phyloP scores from a whole-genome alignment of 208 protist species.

The Angomonas deanei region DNA sequence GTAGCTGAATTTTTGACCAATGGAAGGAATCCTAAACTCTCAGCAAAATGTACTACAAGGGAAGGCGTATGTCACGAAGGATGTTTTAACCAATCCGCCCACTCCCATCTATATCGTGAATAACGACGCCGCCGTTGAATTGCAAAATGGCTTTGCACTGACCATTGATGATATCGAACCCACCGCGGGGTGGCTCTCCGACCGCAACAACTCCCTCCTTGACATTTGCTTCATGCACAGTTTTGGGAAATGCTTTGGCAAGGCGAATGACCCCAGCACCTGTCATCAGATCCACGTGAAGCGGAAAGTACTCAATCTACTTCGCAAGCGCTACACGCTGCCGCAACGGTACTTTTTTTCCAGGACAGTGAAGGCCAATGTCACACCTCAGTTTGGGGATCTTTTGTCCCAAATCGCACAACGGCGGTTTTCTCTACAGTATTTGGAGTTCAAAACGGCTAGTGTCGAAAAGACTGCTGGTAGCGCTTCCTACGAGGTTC shows the following conservation, averaged over 20 bases:
- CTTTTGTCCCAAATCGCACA: conserved; percentile 36
- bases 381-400: conserved; percentile 36
- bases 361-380: conserved; percentile 54
- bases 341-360: conserved; percentile 47
- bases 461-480: conserved; percentile 38
- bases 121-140: conserved; percentile 8
- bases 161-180: conserved; percentile 42
- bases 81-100: conserved; percentile 42
- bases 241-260: conserved; percentile 52
- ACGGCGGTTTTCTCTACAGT: conserved; percentile 33
- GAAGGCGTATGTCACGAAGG: conserved; percentile 36
- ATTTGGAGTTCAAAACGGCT: conserved; percentile 48
- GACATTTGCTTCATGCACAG: conserved; percentile 71
- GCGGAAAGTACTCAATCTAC: conserved; percentile 23
- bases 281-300: conserved; percentile 58
- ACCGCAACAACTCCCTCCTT: conserved; percentile 40
- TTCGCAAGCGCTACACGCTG: conserved; percentile 33
- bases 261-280: conserved; percentile 32
- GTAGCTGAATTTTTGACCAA: too few relatives aligned
- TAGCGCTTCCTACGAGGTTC: conserved; percentile 41
- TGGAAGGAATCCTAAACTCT: too few relatives aligned
- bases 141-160: conserved; percentile 16
- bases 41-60: too few relatives aligned
- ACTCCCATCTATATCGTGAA: conserved; percentile 36
- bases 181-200: conserved; percentile 43